A percentile compares a stretch with the other conserved stretches of the same genome.
Evolutionary conservation across 768 basidiomycete species (phyloP).

Genomic region (Boletus pseudopeckii): DNA sequence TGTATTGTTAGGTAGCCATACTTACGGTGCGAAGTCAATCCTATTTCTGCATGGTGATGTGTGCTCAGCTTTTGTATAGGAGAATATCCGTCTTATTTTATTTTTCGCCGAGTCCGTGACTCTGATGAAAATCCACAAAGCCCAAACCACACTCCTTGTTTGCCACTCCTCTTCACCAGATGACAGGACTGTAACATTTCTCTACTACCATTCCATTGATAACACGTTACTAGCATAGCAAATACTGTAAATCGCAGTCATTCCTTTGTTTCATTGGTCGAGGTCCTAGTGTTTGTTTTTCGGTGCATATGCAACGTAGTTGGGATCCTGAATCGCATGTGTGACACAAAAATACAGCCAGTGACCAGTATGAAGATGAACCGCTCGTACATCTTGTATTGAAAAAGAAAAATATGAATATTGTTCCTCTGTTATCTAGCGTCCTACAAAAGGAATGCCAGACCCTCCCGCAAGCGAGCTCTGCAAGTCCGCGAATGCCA

Average conservation of each 20-base stretch:
- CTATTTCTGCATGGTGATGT: constrained; percentile 20
- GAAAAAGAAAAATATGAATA: background rate
- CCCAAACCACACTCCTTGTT: constrained; percentile 22
- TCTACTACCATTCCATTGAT: constrained; percentile 14
- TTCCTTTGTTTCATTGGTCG: constrained; percentile 25
- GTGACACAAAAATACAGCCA: constrained; percentile 13
- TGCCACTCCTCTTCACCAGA: constrained; percentile 12
- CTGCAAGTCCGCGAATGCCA: constrained; percentile 73
- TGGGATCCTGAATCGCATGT: constrained; percentile 7
- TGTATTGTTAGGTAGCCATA: constrained; percentile 56
- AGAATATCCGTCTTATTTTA: background rate
- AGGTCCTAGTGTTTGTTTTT: constrained; percentile 18
- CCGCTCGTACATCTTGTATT: background rate
- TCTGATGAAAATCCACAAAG: constrained; percentile 23
- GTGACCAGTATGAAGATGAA: background rate
- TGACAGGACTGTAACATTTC: constrained; percentile 29
- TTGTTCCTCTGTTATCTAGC: constrained; percentile 1
- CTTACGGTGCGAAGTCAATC: constrained; percentile 39
- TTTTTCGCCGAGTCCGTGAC: constrained; percentile 25
- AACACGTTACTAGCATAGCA: constrained; percentile 25
- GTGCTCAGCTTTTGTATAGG: constrained; percentile 22
- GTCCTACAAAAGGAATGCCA: constrained; percentile 22
- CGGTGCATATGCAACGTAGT: constrained; percentile 21
- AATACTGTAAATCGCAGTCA: constrained; percentile 26
- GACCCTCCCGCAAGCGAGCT: constrained; percentile 38